phyloP scores from a whole-genome alignment of 2,329 filamentous ascomycete species.

The Aspergillus jensenii region DNA sequence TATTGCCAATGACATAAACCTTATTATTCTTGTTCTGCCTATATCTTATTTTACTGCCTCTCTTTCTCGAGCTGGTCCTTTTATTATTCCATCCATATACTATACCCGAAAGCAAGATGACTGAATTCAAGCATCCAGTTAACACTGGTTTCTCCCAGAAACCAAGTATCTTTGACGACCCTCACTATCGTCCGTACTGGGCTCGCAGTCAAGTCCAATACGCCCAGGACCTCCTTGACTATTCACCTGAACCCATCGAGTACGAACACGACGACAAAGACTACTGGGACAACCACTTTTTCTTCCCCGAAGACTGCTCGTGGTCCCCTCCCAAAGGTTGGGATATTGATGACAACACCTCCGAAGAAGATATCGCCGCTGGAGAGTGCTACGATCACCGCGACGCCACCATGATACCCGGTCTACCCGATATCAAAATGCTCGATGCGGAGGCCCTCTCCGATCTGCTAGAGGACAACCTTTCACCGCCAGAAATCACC shows the following conservation, averaged over 20 bases:
- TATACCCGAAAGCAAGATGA: conserved; percentile 12
- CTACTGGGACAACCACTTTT: conserved; percentile 44
- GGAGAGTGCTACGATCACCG: conserved; percentile 14
- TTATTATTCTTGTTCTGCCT: neutral
- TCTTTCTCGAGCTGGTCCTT: neutral
- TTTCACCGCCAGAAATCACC: conserved; percentile 45
- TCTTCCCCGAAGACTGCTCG: conserved; percentile 45
- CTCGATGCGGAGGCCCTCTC: conserved; percentile 43
- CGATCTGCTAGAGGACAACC: conserved; percentile 43
- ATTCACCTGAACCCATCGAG: conserved; percentile 41
- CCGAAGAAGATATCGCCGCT: conserved; percentile 15
- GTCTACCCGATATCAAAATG: conserved; percentile 45
- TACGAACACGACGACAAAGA: conserved; percentile 45
- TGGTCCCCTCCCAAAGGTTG: conserved; percentile 37
- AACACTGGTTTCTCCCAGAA: conserved; percentile 16
- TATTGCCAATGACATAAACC: neutral
- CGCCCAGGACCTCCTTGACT: conserved; percentile 42
- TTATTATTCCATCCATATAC: neutral
- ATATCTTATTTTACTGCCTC: neutral
- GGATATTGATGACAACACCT: conserved; percentile 23
- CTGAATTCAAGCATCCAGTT: conserved; percentile 26
- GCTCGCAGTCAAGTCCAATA: conserved; percentile 37
- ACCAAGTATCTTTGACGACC: conserved; percentile 14
- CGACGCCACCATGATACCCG: conserved; percentile 40
- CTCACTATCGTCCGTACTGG: conserved; percentile 39